Conservation (phyloP, 2,329 filamentous ascomycete species). For the Ophiognomonia clavigignenti-juglandacearum region DNA sequence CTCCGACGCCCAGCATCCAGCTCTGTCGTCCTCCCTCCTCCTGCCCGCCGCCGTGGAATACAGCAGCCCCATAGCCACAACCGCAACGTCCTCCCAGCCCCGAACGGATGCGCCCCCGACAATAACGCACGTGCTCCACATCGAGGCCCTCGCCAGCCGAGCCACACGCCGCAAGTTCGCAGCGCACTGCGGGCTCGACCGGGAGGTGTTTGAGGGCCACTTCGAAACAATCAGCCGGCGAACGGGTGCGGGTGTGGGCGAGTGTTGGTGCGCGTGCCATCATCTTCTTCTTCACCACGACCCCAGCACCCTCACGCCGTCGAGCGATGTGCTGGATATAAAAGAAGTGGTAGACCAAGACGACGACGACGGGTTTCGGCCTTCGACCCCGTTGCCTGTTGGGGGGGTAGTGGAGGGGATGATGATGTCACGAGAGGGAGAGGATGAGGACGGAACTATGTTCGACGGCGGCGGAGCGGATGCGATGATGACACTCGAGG, state of each 20-base stretch:
- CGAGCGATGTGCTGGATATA: no score
- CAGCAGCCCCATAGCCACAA: no score
- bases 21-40: no score
- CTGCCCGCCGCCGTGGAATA: no score
- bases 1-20: no score
- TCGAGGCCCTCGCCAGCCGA: not conserved
- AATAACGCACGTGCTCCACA: not conserved
- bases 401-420: not conserved
- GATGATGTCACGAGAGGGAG: not conserved
- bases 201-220: not conserved
- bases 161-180: not conserved
- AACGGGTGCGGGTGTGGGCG: not conserved
- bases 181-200: not conserved
- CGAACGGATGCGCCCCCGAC: not conserved
- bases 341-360: no score
- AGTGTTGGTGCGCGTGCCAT: not conserved
- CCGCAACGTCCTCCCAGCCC: not conserved
- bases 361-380: not conserved
- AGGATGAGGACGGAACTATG: no score
- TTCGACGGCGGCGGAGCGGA: no score
- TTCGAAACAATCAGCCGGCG: not conserved
- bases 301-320: no score
- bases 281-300: not conserved
- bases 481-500: no score
- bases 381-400: not conserved